Percentiles rank a stretch among this genome's conserved stretches.
These are phyloP conservation scores for Ophiostoma piceae DNA, from an alignment of 2,329 filamentous ascomycete species.

Conservation along the genomic window DNA sequence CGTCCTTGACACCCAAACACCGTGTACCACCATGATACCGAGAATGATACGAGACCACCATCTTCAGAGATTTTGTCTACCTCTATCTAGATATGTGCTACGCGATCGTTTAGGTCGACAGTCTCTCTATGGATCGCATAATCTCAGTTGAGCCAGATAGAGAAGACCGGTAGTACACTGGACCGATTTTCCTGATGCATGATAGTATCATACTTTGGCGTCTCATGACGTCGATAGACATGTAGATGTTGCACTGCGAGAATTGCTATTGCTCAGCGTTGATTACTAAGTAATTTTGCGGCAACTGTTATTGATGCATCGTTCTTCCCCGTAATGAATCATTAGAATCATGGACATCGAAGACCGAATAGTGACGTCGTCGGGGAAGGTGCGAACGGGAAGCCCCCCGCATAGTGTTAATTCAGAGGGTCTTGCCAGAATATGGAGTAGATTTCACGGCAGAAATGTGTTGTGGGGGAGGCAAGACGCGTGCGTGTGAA, in stretches of 20 bases:
- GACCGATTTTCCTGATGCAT: neutral
- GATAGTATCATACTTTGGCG: no score
- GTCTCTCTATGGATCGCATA: neutral
- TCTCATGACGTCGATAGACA: neutral
- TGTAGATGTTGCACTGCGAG: neutral
- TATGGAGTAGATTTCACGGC: neutral
- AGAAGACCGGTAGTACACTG: neutral
- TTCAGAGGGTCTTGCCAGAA: neutral
- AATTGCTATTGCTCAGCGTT: neutral
- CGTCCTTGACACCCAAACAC: neutral
- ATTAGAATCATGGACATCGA: neutral
- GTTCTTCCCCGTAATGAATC: neutral
- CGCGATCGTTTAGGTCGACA: neutral
- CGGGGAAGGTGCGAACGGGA: neutral
- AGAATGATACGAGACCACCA: neutral
- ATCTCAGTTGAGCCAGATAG: neutral
- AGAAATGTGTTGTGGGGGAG: neutral
- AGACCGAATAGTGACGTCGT: neutral
- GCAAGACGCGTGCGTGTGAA: neutral
- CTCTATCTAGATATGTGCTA: neutral
- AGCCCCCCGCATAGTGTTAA: conserved; percentile 7
- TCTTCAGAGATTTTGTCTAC: no score
- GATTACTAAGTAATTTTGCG: neutral
- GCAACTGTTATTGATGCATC: neutral
- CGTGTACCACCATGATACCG: neutral